Base-by-base conservation (phyloP, 2,329 filamentous ascomycete species). In the Endothia cerciana region DNA sequence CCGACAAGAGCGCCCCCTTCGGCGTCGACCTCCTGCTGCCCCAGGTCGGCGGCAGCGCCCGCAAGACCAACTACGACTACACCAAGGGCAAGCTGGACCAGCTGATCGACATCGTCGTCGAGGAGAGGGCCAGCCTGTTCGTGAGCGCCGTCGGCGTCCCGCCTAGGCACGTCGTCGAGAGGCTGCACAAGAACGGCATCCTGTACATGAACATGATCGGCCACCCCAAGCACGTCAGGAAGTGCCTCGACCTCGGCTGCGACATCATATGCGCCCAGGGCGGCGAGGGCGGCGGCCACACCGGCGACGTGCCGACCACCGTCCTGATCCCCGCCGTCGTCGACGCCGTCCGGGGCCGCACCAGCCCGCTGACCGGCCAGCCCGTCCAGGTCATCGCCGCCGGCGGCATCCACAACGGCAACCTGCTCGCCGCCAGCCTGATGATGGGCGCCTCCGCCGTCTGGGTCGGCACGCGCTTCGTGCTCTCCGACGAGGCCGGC, bases 151-250 rank as follows among this genome's bases (percentile, higher is more conserved):
- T 99, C 77, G 95, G 95, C 74, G 91, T 98, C 33, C 94, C 95
- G 53, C 93, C 95, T 71, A 92, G 92, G 81, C 83, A 86, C 72
- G 90, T 97, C 66, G 93, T 99, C 74, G 93, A 98, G 71, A 91
- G 87, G 77, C 89, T 99, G 57, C 95, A 99, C 87, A 87, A 88
- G 76, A 83, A 88, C 74, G 94, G 94, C 72, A 87, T 99, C 72
- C 86, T 97, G 72, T 97, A 96, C 86, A 98, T 98, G 95, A 99
- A 99, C 89, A 99, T 99, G 95, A 94, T 99, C 77, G 95, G 95
- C 72, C 95, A 99, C 86, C 94, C 95, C 76, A 99, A 99, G 89
- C 95, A 99, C 83, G 94, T 97, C 70, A 87, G 93, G 81, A 99
- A 98, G 86, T 96, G 93, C 80, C 86, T 99, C 69, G 93, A 94